Evolutionary conservation across 192 early-diverging fungal genomes (phyloP).

Genomic region (Kappamyces sp.): DNA sequence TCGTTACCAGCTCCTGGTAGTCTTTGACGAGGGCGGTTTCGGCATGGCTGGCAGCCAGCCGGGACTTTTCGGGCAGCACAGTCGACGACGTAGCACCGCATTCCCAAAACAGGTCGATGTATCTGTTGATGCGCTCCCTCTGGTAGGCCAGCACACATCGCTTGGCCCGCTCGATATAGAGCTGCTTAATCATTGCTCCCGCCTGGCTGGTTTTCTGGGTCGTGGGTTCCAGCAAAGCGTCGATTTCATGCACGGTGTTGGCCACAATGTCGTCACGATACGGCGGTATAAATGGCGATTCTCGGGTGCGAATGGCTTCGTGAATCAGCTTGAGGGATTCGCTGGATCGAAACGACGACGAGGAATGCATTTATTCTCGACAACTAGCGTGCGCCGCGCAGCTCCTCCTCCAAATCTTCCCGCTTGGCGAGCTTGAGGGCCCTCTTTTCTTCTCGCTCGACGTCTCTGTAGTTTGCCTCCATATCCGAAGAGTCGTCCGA

Average conservation of each 20-base stretch:
- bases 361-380: too few species aligned
- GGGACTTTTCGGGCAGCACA: not conserved
- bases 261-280: not conserved
- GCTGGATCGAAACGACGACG: not conserved
- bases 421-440: not conserved
- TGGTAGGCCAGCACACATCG: conserved; percentile 1
- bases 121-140: not conserved
- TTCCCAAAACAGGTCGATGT: not conserved
- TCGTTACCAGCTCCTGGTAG: conserved; percentile 5
- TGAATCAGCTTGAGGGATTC: conserved; percentile 2
- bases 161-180: not conserved
- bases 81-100: not conserved
- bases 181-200: not conserved
- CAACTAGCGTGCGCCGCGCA: not conserved
- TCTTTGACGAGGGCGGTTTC: not conserved
- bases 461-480: conserved; percentile 8
- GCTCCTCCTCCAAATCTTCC: conserved; percentile 14
- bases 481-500: conserved; percentile 16
- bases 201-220: not conserved
- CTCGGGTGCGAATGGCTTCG: not conserved
- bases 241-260: not conserved
- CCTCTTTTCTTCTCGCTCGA: conserved; percentile 14
- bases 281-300: not conserved
- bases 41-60: not conserved
- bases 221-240: not conserved